Conservation (phyloP, 495 filamentous ascomycete species). For the Clavariopsis aquatica region DNA sequence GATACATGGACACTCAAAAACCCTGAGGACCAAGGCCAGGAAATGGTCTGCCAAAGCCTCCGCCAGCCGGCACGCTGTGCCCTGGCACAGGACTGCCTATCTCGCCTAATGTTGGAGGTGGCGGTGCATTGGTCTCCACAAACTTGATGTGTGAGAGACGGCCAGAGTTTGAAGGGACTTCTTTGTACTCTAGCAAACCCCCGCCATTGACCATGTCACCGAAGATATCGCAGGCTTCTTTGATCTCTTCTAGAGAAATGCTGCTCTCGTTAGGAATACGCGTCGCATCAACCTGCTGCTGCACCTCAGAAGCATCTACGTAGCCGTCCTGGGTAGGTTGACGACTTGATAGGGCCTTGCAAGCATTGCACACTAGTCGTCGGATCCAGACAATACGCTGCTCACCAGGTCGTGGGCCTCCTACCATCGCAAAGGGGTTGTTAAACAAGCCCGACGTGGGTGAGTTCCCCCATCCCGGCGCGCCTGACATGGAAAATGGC, state of each 20-base stretch:
- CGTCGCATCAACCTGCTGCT: conserved; percentile 63
- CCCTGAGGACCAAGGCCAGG: conserved; percentile 27
- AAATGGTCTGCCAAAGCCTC: conserved; percentile 38
- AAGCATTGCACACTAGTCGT: conserved; percentile 60
- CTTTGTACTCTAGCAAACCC: conserved; percentile 63
- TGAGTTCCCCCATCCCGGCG: conserved; percentile 37
- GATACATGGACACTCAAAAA: conserved; percentile 8
- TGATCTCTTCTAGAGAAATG: conserved; percentile 69
- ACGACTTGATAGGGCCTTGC: conserved; percentile 56
- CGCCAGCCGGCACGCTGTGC: conserved; percentile 40
- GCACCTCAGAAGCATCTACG: conserved; percentile 66
- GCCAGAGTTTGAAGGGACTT: neutral
- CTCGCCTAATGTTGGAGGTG: conserved; percentile 40
- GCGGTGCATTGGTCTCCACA: conserved; percentile 20
- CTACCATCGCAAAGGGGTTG: conserved; percentile 54
- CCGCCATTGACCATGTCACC: conserved; percentile 86
- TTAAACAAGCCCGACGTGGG: conserved; percentile 39
- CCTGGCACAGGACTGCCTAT: conserved; percentile 47
- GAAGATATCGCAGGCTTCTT: conserved; percentile 89
- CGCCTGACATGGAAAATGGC: conserved; percentile 35
- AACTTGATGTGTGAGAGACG: conserved; percentile 26
- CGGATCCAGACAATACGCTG: conserved; percentile 60
- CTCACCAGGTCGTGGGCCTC: conserved; percentile 48
- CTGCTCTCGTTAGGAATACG: conserved; percentile 58
- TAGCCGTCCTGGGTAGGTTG: conserved; percentile 54